Evolutionary conservation across 805 yeast genomes (phyloP).

Genomic region (Vanderwaltozyma verrucispora): DNA sequence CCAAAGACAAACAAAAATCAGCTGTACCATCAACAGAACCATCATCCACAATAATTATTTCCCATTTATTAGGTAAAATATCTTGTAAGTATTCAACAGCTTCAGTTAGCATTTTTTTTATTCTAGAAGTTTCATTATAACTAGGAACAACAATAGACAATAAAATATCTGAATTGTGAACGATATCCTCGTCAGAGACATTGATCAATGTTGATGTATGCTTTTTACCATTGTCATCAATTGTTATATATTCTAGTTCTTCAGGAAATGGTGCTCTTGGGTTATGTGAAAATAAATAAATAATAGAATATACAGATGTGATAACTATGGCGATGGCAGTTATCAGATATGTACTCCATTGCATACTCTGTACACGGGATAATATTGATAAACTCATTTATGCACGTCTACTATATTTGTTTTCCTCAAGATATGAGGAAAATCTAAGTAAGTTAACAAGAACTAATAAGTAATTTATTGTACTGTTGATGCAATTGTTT

Average conservation of each 20-base stretch:
- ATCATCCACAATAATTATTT: slow-evolving; percentile 83
- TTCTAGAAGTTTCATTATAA: slow-evolving; percentile 71
- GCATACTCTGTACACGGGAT: not conserved
- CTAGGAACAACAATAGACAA: slow-evolving; percentile 88
- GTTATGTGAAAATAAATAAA: slow-evolving; percentile 46
- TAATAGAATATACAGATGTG: slow-evolving; percentile 29
- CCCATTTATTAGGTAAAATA: slow-evolving; percentile 33
- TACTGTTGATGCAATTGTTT: no score
- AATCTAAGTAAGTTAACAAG: no score
- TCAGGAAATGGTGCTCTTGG: slow-evolving; percentile 47
- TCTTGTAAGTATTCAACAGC: slow-evolving; percentile 43
- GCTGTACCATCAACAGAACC: slow-evolving; percentile 80
- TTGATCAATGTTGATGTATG: slow-evolving; percentile 25
- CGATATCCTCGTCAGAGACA: slow-evolving; percentile 7
- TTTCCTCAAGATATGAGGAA: no score
- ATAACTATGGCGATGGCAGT: not conserved
- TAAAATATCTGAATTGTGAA: slow-evolving; percentile 32
- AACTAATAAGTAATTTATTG: no score
- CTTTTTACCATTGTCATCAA: slow-evolving; percentile 24
- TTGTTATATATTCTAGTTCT: slow-evolving; percentile 48
- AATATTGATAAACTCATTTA: no score
- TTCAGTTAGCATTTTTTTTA: slow-evolving; percentile 63
- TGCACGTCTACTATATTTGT: no score
- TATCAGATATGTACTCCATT: not conserved
- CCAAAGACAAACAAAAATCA: slow-evolving; percentile 55